Conservation (phyloP, 345 rosid species). For the Dipteronia dyeriana region DNA sequence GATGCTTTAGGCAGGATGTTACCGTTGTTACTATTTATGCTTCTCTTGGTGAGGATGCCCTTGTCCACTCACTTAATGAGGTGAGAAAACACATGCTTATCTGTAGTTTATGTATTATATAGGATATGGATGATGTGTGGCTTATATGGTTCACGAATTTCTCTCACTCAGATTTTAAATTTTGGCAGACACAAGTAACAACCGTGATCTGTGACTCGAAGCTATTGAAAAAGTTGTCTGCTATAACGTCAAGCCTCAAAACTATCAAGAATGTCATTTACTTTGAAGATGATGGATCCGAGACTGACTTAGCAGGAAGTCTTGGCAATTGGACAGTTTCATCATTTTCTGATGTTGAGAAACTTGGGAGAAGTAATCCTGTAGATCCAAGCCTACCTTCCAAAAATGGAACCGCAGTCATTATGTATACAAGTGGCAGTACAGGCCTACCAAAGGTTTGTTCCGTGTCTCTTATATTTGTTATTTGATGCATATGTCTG, state of each 20-base stretch:
- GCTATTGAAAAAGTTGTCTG: conserved; percentile 65
- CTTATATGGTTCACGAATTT: neutral
- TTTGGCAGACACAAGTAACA: conserved; percentile 74
- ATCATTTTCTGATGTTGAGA: conserved; percentile 78
- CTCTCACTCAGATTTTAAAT: conserved; percentile 24
- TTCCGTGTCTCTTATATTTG: neutral
- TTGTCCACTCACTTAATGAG: conserved; percentile 84
- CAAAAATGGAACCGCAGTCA: conserved; percentile 66
- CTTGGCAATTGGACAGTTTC: conserved; percentile 50
- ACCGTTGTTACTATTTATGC: conserved; percentile 90
- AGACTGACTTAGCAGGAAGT: conserved; percentile 33
- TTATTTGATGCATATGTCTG: neutral
- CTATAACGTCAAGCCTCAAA: conserved; percentile 54
- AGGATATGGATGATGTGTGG: neutral
- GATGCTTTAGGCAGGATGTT: conserved; percentile 75
- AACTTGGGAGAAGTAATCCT: conserved; percentile 57
- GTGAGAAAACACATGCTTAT: conserved; percentile 33
- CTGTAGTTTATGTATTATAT: conserved; percentile 8
- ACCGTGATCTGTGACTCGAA: conserved; percentile 81
- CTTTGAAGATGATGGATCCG: conserved; percentile 61
- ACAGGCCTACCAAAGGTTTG: conserved; percentile 90
- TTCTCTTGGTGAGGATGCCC: conserved; percentile 88
- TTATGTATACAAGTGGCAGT: conserved; percentile 98
- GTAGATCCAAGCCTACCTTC: conserved; percentile 63
- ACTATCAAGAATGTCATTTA: conserved; percentile 68